Evolutionary conservation across 306 rosid genomes (phyloP).

Genomic region (Dryas octopetala): DNA sequence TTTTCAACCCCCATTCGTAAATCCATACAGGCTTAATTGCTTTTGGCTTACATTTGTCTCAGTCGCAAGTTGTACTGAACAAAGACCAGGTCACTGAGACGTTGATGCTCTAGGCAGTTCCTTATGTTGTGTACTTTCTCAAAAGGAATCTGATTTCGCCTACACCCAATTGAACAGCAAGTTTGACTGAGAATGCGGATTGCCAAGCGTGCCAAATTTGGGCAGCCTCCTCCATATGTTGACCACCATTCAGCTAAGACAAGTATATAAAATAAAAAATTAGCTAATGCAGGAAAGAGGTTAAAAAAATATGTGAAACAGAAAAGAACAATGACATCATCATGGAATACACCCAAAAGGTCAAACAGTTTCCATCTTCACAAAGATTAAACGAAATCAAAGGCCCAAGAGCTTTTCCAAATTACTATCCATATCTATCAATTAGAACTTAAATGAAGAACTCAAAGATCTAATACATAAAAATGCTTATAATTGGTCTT

Average conservation of each 20-base stretch:
- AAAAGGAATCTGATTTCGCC: constrained; percentile 51
- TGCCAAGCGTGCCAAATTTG: constrained; percentile 78
- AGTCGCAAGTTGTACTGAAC: constrained; percentile 55
- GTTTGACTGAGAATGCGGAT: constrained; percentile 87
- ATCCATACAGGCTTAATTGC: constrained; percentile 4
- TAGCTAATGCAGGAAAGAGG: constrained; percentile 3
- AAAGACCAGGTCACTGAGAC: constrained; percentile 71
- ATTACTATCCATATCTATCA: background rate
- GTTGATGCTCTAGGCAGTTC: constrained; percentile 78
- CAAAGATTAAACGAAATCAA: background rate
- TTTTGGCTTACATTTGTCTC: constrained; percentile 37
- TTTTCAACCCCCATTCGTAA: constrained; percentile 20
- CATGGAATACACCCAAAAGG: background rate
- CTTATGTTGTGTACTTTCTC: constrained; percentile 54
- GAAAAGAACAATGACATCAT: background rate
- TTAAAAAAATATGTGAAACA: constrained; percentile 4
- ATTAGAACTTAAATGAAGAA: background rate
- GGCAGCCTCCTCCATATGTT: constrained; percentile 88
- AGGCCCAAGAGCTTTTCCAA: background rate
- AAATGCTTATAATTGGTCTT: constrained; percentile 3
- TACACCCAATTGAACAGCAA: constrained; percentile 51
- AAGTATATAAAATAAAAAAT: constrained; percentile 22
- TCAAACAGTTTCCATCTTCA: background rate
- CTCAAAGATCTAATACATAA: background rate
- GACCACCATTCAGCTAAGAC: constrained; percentile 96